phyloP scores from a whole-genome alignment of 352 stramenopile species.

The Phytophthora macrochlamydospora region DNA sequence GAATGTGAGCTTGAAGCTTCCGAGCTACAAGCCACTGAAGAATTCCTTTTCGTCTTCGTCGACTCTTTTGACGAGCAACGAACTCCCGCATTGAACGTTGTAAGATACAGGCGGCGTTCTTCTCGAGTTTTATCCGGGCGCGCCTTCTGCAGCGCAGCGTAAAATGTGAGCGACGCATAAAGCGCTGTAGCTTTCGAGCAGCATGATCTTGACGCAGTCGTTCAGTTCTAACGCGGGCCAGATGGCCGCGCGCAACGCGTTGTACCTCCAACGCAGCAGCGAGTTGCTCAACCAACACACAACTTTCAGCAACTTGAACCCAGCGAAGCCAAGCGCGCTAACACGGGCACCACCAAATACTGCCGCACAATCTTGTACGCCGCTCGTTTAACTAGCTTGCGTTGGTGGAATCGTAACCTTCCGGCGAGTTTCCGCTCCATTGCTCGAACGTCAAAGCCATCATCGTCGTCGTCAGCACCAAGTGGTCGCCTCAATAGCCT shows the following conservation, averaged over 20 bases:
- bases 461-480: slow-evolving; percentile 7
- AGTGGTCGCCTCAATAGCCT: slow-evolving; percentile 7
- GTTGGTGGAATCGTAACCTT: slow-evolving; percentile 44
- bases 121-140: slow-evolving; percentile 15
- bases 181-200: slow-evolving; percentile 32
- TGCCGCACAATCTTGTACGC: slow-evolving; percentile 44
- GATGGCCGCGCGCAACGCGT: slow-evolving; percentile 32
- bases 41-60: slow-evolving; percentile 26
- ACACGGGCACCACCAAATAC: slow-evolving; percentile 39
- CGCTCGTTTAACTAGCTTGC: slow-evolving; percentile 29
- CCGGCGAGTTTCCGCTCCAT: slow-evolving; percentile 54
- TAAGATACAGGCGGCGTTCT: slow-evolving; percentile 31
- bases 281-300: slow-evolving; percentile 25
- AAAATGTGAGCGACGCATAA: slow-evolving; percentile 36
- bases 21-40: slow-evolving; percentile 44
- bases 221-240: slow-evolving; percentile 14
- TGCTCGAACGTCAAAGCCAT: slow-evolving; percentile 53
- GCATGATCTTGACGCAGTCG: slow-evolving; percentile 33
- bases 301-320: slow-evolving; percentile 10
- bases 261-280: slow-evolving; percentile 52
- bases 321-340: slow-evolving; percentile 47
- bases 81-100: slow-evolving; percentile 41
- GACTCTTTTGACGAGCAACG: slow-evolving; percentile 21
- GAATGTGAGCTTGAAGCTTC: slow-evolving; percentile 48
- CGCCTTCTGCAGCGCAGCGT: slow-evolving; percentile 18